Evolutionary conservation across 2,329 filamentous ascomycete species (phyloP).

Genomic region (Periconia sp.): DNA sequence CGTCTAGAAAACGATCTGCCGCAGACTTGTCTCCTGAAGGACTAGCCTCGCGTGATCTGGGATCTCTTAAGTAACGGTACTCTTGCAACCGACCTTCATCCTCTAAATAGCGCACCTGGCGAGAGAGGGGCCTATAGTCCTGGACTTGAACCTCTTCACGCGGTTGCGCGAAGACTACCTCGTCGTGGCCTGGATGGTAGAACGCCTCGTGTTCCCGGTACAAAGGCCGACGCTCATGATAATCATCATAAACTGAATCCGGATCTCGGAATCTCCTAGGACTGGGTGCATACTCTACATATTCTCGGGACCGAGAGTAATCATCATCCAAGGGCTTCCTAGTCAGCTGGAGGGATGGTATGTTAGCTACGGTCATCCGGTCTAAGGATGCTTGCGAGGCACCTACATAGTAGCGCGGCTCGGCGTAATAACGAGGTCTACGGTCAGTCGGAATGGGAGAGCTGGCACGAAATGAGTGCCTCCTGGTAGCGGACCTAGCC

Average conservation of each 20-base stretch:
- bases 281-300: constrained; percentile 36
- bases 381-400: constrained; percentile 6
- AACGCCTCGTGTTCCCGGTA: constrained; percentile 42
- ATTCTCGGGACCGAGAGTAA: constrained; percentile 32
- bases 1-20: constrained; percentile 44
- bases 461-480: constrained; percentile 29
- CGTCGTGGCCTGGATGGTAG: constrained; percentile 30
- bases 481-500: constrained; percentile 22
- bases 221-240: constrained; percentile 33
- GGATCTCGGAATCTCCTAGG: constrained; percentile 34
- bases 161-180: constrained; percentile 34
- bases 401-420: constrained; percentile 46
- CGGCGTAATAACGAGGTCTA: constrained; percentile 35
- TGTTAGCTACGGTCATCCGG: constrained; percentile 21
- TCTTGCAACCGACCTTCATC: constrained; percentile 28
- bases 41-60: constrained; percentile 26
- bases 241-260: constrained; percentile 33
- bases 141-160: constrained; percentile 33
- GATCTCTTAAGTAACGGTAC: constrained; percentile 29
- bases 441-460: constrained; percentile 31
- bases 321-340: constrained; percentile 37
- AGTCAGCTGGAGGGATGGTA: constrained; percentile 24
- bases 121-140: constrained; percentile 33
- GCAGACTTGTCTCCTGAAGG: constrained; percentile 31
- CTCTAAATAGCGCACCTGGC: constrained; percentile 35